phyloP scores from a whole-genome alignment of 805 yeast species.

The Lipomyces yamanashiensis region DNA sequence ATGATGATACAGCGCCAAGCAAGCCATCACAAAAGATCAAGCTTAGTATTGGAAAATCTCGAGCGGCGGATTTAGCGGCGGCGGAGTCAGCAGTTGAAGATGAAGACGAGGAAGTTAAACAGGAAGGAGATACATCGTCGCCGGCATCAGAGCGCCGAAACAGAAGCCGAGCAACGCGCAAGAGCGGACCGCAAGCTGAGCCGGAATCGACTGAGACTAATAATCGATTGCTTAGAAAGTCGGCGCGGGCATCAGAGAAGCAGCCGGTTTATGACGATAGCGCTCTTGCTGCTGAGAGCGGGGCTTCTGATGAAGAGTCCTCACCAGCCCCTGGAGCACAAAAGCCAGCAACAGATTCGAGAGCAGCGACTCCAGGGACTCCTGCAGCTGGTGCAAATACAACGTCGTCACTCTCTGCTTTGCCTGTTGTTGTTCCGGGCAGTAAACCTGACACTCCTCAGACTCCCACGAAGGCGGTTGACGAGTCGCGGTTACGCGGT shows the following conservation, averaged over 20 bases:
- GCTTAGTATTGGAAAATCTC: constrained; percentile 24
- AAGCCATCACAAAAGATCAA: constrained; percentile 33
- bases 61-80: constrained; percentile 30
- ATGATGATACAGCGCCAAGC: constrained; percentile 6
- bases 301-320: background rate
- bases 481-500: constrained; percentile 29
- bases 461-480: constrained; percentile 19
- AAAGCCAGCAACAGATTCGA: background rate
- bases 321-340: background rate
- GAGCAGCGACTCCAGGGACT: background rate
- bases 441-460: background rate
- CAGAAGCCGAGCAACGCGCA: constrained; percentile 34
- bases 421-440: constrained; percentile 27
- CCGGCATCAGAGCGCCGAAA: constrained; percentile 33
- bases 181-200: background rate
- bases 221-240: constrained; percentile 5
- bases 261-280: constrained; percentile 9
- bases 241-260: constrained; percentile 2
- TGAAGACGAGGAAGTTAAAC: constrained; percentile 32
- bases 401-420: constrained; percentile 21
- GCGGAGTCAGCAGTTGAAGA: constrained; percentile 24
- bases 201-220: background rate
- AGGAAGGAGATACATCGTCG: constrained; percentile 23
- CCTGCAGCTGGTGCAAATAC: constrained; percentile 3
- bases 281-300: constrained; percentile 4